Evolutionary conservation across 1,284 basidiomycete genomes (phyloP).

Genomic region (Cryptococcus maquisensis): DNA sequence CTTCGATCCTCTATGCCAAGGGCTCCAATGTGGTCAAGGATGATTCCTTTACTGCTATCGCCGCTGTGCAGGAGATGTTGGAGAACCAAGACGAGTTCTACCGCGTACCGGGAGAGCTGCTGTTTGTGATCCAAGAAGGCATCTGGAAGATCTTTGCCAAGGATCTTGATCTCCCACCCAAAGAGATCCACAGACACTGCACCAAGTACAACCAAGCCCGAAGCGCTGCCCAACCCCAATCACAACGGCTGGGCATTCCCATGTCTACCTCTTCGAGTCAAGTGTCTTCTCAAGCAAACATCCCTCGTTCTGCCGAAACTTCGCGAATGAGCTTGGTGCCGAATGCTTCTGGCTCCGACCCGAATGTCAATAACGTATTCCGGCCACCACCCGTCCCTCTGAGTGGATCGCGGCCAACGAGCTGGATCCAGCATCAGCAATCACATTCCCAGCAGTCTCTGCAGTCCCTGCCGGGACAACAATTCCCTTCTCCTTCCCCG

Average conservation of each 20-base stretch:
- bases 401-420: slow-evolving; percentile 17
- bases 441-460: slow-evolving; percentile 13
- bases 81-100: slow-evolving; percentile 95
- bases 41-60: slow-evolving; percentile 88
- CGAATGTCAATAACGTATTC: slow-evolving; percentile 6
- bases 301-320: slow-evolving; percentile 16
- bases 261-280: neutral
- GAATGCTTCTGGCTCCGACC: neutral
- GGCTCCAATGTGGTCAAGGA: slow-evolving; percentile 82
- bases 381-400: slow-evolving; percentile 8
- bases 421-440: slow-evolving; percentile 23
- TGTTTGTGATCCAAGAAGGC: slow-evolving; percentile 68
- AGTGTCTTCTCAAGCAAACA: neutral
- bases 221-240: slow-evolving; percentile 5
- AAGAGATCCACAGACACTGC: slow-evolving; percentile 86
- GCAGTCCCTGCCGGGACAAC: neutral
- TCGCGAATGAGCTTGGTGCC: neutral
- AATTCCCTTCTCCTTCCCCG: slow-evolving; percentile 2
- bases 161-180: slow-evolving; percentile 74
- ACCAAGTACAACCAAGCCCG: slow-evolving; percentile 62
- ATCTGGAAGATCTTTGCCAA: slow-evolving; percentile 75
- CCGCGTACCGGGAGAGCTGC: slow-evolving; percentile 78
- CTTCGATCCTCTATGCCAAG: slow-evolving; percentile 85
- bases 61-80: slow-evolving; percentile 75
- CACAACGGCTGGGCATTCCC: slow-evolving; percentile 2